Conservation (phyloP, 73 alveolate species). For the Paraurostyla sp. region DNA sequence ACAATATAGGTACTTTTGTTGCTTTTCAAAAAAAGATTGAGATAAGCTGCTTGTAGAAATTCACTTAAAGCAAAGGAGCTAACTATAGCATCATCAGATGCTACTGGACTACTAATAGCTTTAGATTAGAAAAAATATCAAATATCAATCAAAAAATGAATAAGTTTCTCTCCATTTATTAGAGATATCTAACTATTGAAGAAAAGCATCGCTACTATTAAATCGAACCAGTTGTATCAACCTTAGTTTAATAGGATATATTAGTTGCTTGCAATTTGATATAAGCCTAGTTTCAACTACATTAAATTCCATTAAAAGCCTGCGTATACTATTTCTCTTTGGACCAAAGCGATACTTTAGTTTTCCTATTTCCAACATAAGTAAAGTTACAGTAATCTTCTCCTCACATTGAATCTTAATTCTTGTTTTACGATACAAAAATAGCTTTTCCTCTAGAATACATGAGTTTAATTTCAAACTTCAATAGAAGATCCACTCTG, state of each 20-base stretch:
- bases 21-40: constrained; percentile 10
- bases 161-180: constrained; percentile 7
- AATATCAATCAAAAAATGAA: constrained; percentile 9
- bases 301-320: background rate
- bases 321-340: background rate
- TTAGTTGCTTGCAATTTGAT: constrained; percentile 32
- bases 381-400: background rate
- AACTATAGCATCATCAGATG: constrained; percentile 14
- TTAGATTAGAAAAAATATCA: constrained; percentile 8
- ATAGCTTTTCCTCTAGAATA: constrained; percentile 25
- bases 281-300: constrained; percentile 15
- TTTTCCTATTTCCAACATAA: background rate
- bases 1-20: background rate
- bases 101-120: constrained; percentile 9
- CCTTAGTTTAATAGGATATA: background rate
- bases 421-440: constrained; percentile 3
- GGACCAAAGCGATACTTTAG: background rate
- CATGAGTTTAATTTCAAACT: background rate
- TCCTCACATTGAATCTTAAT: background rate
- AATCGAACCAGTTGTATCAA: constrained; percentile 12
- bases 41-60: background rate
- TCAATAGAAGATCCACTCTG: constrained; percentile 24
- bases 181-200: constrained; percentile 35
- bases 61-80: background rate
- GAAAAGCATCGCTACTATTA: background rate